phyloP scores from a whole-genome alignment of 768 basidiomycete species.

The Lentinula aciculospora region DNA sequence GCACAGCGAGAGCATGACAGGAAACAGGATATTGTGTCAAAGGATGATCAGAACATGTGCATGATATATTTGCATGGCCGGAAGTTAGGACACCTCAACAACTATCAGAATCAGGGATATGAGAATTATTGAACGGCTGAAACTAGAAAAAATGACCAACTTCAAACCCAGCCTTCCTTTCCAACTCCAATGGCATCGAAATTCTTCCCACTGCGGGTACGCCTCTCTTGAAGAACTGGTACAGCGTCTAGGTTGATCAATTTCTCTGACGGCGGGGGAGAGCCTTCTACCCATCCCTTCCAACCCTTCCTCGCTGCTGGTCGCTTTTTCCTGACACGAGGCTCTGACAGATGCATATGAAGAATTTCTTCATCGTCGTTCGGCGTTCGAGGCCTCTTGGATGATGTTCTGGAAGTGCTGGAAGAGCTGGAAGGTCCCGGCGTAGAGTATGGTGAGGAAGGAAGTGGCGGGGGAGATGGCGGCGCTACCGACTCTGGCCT shows the following conservation, averaged over 20 bases:
- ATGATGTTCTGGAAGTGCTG: conserved; percentile 69
- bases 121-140: conserved; percentile 49
- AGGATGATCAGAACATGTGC: neutral
- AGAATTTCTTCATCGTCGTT: conserved; percentile 45
- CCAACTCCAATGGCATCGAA: conserved; percentile 80
- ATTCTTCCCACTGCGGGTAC: conserved; percentile 80
- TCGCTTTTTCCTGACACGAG: conserved; percentile 50
- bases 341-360: conserved; percentile 19
- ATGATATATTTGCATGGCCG: conserved; percentile 12
- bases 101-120: conserved; percentile 23
- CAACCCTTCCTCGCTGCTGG: conserved; percentile 73
- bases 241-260: conserved; percentile 77
- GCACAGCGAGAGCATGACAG: conserved; percentile 14
- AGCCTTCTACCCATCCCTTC: conserved; percentile 91
- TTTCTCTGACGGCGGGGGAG: conserved; percentile 73
- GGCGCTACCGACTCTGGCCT: conserved; percentile 67
- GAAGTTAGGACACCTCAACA: conserved; percentile 16
- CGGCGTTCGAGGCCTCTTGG: conserved; percentile 75
- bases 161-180: conserved; percentile 71
- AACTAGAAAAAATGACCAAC: conserved; percentile 33
- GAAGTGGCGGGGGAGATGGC: conserved; percentile 37
- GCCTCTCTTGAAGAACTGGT: conserved; percentile 63
- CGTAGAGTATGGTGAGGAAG: conserved; percentile 64
- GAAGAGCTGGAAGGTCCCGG: conserved; percentile 74
- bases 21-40: conserved; percentile 4